Conservation (phyloP, 1,284 basidiomycete genomes). For the Ustilago crameri region DNA sequence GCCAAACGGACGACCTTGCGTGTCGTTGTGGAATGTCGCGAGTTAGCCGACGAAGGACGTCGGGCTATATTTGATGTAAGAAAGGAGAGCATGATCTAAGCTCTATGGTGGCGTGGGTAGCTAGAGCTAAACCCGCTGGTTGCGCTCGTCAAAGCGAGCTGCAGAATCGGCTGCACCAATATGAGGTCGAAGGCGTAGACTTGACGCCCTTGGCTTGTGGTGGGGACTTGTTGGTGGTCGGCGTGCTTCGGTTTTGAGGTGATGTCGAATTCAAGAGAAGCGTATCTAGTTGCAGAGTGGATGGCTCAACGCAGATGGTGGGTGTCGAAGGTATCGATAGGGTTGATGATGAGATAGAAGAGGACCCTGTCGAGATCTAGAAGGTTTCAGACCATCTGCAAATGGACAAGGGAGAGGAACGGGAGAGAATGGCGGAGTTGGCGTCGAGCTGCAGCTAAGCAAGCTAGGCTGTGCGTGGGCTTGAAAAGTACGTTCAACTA, state of each 20-base stretch:
- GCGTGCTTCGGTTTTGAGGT: too few relatives aligned
- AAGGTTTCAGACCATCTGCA: constrained; percentile 13
- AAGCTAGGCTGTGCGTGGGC: background rate
- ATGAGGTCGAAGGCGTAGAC: constrained; percentile 33
- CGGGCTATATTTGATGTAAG: background rate
- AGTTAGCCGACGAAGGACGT: background rate
- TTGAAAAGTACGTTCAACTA: background rate
- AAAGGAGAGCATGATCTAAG: constrained; percentile 5
- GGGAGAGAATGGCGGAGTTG: constrained; percentile 3
- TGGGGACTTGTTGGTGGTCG: too few relatives aligned
- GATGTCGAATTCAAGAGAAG: background rate
- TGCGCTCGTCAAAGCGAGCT: constrained; percentile 39
- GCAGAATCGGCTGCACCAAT: constrained; percentile 22
- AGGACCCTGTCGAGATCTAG: constrained; percentile 10
- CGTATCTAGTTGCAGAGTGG: background rate
- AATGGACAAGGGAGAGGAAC: constrained; percentile 1
- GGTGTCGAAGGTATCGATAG: background rate
- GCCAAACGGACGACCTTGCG: background rate
- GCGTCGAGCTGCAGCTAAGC: constrained; percentile 4
- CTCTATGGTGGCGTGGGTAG: background rate
- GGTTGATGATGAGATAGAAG: background rate
- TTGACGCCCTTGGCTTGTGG: constrained; percentile 25
- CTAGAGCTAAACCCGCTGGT: constrained; percentile 13
- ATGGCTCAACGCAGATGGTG: background rate
- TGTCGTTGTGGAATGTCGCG: background rate